A percentile compares a stretch with the other conserved stretches of the same genome.
phyloP scores from a whole-genome alignment of 129 eudicot species.

The Artemisia tridentata region DNA sequence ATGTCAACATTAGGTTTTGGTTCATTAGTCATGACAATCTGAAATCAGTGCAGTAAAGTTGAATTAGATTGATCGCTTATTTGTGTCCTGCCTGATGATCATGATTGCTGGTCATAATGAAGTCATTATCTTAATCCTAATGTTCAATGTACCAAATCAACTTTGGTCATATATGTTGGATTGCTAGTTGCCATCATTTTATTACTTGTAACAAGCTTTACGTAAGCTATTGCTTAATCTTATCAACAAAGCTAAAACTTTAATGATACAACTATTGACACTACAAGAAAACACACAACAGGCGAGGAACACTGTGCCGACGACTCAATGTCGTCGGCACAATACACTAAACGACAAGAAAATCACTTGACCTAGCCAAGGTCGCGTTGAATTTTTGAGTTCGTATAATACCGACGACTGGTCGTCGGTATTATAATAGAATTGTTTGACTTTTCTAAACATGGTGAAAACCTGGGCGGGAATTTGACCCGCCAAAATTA shows the following conservation, averaged over 20 bases:
- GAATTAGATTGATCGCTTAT: neutral
- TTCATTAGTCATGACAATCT: neutral
- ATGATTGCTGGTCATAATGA: neutral
- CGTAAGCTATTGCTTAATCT: neutral
- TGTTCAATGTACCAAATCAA: slow-evolving; percentile 3
- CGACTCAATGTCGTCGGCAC: too few species aligned
- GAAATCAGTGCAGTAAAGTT: neutral
- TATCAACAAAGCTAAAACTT: neutral
- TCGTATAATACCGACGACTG: too few species aligned
- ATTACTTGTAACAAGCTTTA: neutral
- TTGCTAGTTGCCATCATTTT: neutral
- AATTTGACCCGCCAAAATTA: too few species aligned
- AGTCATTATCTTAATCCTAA: slow-evolving; percentile 8
- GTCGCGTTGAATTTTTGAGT: too few species aligned
- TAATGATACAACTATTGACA: neutral
- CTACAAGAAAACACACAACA: too few species aligned
- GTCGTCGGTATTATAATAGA: too few species aligned
- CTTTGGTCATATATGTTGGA: neutral
- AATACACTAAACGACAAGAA: too few species aligned
- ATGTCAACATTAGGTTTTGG: neutral
- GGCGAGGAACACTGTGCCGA: too few species aligned
- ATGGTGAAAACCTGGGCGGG: too few species aligned
- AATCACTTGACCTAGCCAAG: too few species aligned
- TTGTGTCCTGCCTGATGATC: neutral
- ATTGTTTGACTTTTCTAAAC: too few species aligned